Evolutionary conservation across 2,329 filamentous ascomycete species (phyloP), one percentile per base, ranked within the genome.

Genomic region (Venturia asperata): DNA sequence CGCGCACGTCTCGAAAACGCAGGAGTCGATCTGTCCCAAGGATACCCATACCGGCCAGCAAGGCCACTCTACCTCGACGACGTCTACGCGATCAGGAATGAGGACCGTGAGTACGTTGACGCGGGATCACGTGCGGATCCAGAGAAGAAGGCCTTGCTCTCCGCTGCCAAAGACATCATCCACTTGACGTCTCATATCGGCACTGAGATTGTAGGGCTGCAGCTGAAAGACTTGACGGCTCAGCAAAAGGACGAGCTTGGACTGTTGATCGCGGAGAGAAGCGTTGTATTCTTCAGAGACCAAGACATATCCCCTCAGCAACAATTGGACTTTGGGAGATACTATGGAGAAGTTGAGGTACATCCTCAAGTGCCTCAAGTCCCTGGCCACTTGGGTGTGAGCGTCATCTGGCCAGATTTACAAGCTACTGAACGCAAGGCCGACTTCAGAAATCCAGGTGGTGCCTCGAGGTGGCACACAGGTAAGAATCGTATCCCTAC

Each of bases 321-420:
- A 61, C 68, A 69, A 47, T 64, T 65, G 39, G 67, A 66, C 61
- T 75, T 89, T 0, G 87, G 87, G 0, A 82, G 87, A 67, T 81
- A 83, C 72, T 88, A 79, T 67, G 86, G 86, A 4, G 83, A 88
- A 68, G 77, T 89, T 37, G 87, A 90, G 69, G 75, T 90, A 15
- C 88, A 90, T 84, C 87, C 88, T 0, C 87, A 90, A 83, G 85
- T 84, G 0, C 83, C 88, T 0, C 85, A 89, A 56, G 87, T 90
- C 0, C 88, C 88, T 0, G 88, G 87, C 1, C 77, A 89, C 0
- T 78, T 63, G 1, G 67, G 70, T 17, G 66, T 72, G 1, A 83
- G 81, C 0, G 85, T 90, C 5, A 87, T 90, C 61, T 90, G 87
- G 88, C 88, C 88, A 0, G 87, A 82, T 42, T 80, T 90, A 0